Evolutionary conservation across 306 rosid species (phyloP), one percentile per base, ranked within the genome.

Genomic region (Dryas octopetala): DNA sequence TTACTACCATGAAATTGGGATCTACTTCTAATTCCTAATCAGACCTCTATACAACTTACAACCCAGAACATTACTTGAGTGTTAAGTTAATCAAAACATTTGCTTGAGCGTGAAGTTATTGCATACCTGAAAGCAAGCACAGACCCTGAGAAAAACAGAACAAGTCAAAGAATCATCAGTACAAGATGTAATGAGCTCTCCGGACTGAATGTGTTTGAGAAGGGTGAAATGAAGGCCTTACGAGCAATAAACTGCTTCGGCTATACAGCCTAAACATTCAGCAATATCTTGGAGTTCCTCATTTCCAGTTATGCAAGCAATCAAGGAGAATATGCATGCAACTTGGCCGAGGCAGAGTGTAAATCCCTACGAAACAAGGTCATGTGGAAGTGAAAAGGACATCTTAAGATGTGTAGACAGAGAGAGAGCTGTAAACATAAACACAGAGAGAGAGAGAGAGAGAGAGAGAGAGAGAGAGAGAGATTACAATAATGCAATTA

Each of bases 101-200:
- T 68, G 9, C 41, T 26, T 12, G 23, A 73, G 17, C 14, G 23
- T 11, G n/a, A 38, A 2, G 5, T n/a, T 63, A 23, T 51, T 65
- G 40, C 78, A 65, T 80, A 89, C 90, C 87, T 89, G 91, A 85
- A 87, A 84, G 78, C 95, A 89, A 10, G 91, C 90, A 64, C 91
- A 89, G 16, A 89, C 95, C 84, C 91, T 89, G 53, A 32, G 58
- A 48, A 54, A 75, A 19, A 51, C 12, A 69, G 47, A 62, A 48
- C 26, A 41, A 43, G 41, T 10, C 57, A 23, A 59, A 67, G 38
- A 50, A 16, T 5, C 50, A 43, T 19, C 74, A 76, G 81, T 62
- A 67, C 10, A 63, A 62, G 64, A 62, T 59, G 43, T 12, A 5
- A 40, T 62, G 46, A 62, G n/a, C 5, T 5, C 40, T 66, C 1